Conservation (phyloP, 2,329 filamentous ascomycete species). For the Microsporum canis region DNA sequence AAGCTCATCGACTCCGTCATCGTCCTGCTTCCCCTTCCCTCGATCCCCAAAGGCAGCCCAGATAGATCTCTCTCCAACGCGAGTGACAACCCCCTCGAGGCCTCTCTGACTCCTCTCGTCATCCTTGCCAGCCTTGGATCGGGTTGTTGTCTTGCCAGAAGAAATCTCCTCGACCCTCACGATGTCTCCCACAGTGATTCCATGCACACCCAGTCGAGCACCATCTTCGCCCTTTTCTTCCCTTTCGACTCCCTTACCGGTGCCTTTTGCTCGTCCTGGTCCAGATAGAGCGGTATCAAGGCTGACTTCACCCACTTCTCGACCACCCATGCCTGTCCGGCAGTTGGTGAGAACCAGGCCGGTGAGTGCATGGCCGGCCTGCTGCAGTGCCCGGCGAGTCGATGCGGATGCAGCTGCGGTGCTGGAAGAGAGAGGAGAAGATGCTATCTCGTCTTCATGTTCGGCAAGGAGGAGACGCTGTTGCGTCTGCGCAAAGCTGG, state of each 20-base stretch:
- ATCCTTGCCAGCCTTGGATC: constrained; percentile 22
- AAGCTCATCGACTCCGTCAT: constrained; percentile 38
- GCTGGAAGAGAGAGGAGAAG: constrained; percentile 30
- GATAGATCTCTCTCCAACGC: constrained; percentile 32
- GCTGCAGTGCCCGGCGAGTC: constrained; percentile 34
- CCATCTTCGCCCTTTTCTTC: constrained; percentile 22
- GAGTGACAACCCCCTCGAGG: constrained; percentile 38
- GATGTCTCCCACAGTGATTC: constrained; percentile 39
- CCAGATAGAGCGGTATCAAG: constrained; percentile 53
- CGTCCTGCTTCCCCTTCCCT: constrained; percentile 30
- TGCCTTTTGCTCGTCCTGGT: constrained; percentile 8
- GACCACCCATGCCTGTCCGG: constrained; percentile 84
- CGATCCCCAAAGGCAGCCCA: constrained; percentile 37
- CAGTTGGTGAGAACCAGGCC: constrained; percentile 57
- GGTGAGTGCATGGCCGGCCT: constrained; percentile 31
- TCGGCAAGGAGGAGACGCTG: constrained; percentile 33
- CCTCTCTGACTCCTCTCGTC: constrained; percentile 26
- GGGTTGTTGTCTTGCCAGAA: constrained; percentile 14
- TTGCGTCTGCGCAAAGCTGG: constrained; percentile 34
- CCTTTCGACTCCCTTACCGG: constrained; percentile 13
- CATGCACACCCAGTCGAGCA: constrained; percentile 32
- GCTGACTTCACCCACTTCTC: constrained; percentile 70
- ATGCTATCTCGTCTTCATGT: constrained; percentile 35
- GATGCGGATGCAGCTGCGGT: constrained; percentile 29
- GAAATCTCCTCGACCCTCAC: constrained; percentile 34